phyloP scores from a whole-genome alignment of 768 basidiomycete species.

The Termitomyces heimii region DNA sequence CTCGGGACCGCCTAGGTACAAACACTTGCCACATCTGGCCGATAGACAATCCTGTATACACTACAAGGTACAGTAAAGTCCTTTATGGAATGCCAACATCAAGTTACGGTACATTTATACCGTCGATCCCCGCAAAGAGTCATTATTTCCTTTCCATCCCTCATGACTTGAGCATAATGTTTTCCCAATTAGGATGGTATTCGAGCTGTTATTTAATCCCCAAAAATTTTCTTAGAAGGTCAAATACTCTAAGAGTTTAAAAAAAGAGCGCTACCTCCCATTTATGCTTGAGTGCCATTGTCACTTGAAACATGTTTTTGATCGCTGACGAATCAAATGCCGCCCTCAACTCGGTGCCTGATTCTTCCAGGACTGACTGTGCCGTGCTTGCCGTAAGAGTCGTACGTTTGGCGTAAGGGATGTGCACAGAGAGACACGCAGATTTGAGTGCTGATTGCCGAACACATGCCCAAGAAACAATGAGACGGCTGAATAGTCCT shows the following conservation, averaged over 20 bases:
- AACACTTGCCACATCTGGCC: too few relatives aligned
- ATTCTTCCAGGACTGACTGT: not conserved
- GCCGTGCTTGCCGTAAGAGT: not conserved
- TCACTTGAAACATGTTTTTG: not conserved
- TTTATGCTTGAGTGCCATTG: not conserved
- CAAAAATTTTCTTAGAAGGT: not conserved
- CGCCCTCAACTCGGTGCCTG: not conserved
- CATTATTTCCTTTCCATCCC: not conserved
- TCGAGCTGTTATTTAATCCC: not conserved
- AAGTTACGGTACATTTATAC: too few relatives aligned
- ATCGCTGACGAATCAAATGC: not conserved
- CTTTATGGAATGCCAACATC: too few relatives aligned
- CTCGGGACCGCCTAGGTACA: too few relatives aligned
- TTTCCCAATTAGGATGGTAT: not conserved
- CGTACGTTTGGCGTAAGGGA: not conserved
- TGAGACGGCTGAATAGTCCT: not conserved
- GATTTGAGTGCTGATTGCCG: not conserved
- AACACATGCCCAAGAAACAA: not conserved
- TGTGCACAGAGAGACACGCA: not conserved
- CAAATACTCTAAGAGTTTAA: not conserved
- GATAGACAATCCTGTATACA: too few relatives aligned
- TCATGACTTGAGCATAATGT: not conserved
- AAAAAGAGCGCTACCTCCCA: not conserved
- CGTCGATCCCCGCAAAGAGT: not conserved
- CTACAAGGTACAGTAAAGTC: too few relatives aligned